phyloP scores from a whole-genome alignment of 73 alveolate genomes.

The Strombidium stylifer region DNA sequence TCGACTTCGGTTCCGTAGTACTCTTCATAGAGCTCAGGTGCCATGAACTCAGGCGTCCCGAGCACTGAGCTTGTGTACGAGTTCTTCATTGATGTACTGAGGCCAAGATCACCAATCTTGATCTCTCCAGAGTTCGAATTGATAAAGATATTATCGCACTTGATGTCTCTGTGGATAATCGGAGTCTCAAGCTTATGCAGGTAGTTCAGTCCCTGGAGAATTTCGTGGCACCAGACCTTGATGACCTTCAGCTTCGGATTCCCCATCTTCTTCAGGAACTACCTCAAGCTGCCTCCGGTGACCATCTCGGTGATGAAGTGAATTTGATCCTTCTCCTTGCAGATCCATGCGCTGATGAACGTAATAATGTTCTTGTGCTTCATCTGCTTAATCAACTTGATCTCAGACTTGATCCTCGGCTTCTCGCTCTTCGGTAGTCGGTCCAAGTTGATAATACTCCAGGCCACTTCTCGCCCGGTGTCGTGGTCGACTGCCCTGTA shows the following conservation, averaged over 20 bases:
- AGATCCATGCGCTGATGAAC: conserved; percentile 91
- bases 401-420: conserved; percentile 84
- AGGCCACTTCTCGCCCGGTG: conserved; percentile 97
- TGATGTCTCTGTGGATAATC: conserved; percentile 97
- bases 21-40: conserved; percentile 98
- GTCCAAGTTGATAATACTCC: conserved; percentile 93
- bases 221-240: conserved; percentile 93
- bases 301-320: conserved; percentile 96
- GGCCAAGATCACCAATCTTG: conserved; percentile 97
- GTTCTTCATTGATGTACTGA: conserved; percentile 85
- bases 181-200: conserved; percentile 88
- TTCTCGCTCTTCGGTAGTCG: conserved; percentile 85
- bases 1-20: conserved; percentile 97
- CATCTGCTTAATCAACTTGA: conserved; percentile 78
- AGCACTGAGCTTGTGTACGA: conserved; percentile 90
- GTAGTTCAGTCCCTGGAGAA: conserved; percentile 87
- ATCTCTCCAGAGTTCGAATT: conserved; percentile 93
- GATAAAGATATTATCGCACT: conserved; percentile 96
- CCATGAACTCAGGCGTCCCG: conserved; percentile 99
- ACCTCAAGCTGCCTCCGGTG: conserved; percentile 89
- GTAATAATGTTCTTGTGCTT: conserved; percentile 94
- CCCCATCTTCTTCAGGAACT: conserved; percentile 71
- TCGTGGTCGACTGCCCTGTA: conserved; percentile 95
- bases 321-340: conserved; percentile 86
- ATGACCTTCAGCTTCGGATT: conserved; percentile 91